Evolutionary conservation across 2,329 filamentous ascomycete genomes (phyloP).

Genomic region (Diaporthe aspalathi): DNA sequence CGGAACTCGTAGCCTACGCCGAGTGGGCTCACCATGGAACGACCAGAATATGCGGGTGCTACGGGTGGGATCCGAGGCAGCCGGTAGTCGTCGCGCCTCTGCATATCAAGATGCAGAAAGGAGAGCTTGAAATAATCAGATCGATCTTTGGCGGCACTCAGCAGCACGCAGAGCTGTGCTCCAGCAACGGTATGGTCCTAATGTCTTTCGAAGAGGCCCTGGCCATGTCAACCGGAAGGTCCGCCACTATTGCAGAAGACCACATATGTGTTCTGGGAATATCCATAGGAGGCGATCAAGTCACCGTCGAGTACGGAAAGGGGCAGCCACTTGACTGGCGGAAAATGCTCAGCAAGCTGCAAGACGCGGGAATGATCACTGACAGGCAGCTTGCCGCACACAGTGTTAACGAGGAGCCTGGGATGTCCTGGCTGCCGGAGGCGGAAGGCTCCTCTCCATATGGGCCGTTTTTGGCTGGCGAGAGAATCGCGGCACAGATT

Average conservation of each 20-base stretch:
- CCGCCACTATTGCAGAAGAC: background rate
- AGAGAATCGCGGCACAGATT: background rate
- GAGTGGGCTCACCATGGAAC: background rate
- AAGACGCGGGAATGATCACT: background rate
- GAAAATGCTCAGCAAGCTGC: background rate
- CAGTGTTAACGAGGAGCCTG: background rate
- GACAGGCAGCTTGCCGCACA: slow-evolving; percentile 1
- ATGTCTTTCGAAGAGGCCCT: slow-evolving; percentile 15
- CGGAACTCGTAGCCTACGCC: background rate
- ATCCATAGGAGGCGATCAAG: background rate
- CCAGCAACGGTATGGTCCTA: background rate
- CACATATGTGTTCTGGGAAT: slow-evolving; percentile 3
- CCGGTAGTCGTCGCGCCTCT: background rate
- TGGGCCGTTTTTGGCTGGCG: background rate
- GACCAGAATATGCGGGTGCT: background rate
- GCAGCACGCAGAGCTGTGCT: background rate
- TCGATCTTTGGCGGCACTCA: slow-evolving; percentile 4
- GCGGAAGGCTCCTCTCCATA: background rate
- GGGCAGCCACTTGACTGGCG: background rate
- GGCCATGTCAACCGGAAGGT: background rate
- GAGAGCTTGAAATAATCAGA: background rate
- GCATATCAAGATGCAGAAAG: background rate
- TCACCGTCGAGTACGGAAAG: slow-evolving; percentile 4
- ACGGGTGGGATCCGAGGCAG: background rate
- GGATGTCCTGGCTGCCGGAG: background rate